Base-by-base conservation (phyloP, 139 green algal genomes). In the Auxenochlorella pyrenoidosa region DNA sequence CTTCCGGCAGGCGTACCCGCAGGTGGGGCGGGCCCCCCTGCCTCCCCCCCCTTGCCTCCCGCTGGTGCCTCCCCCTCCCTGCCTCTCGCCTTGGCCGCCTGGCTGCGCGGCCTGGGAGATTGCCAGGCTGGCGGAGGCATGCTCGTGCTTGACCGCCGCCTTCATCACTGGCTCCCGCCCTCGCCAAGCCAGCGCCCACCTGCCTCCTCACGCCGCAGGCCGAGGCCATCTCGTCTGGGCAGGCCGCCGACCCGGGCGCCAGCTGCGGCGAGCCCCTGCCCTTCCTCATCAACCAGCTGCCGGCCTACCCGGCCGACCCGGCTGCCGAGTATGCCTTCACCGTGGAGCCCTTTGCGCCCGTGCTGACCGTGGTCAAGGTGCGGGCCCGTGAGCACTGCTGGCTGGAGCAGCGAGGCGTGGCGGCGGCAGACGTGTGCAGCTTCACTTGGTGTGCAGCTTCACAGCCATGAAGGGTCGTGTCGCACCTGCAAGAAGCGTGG, bases 261-360 rank as follows among this genome's bases (percentile, higher is more conserved):
- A 21, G 65, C 1, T 66, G 88, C 73, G 90, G 90, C 28, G 59
- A 79, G 70, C 60, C 51, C 4, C 88, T 93, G 79, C 88, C 90
- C 51, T 88, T 47, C 79, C 84, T 93, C 19, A 60, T 93, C 18
- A 92, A 93, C 72, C 41, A 79, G 59, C 63, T 93, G 85, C 68
- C 89, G 16, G 28, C 77, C 59, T 85, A 75, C 36, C 83, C 90
- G 0, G 78, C 54, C 3, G 77, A 93, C 78, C 79, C 79, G 1
- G 36, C 34, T 24, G 19, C 30, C 38, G 89, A 92, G 87, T 87
- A 89, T 43, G 87, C 88, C 38, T 92, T 93, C 84, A 58, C 59
- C 60, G 90, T 92, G 70, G 90, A 93, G 73, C 90, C 90, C 22
- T 93, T 93, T 81, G 90, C 90, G 19, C 90, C 90, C 12, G 84